Conservation (phyloP, 2,329 filamentous ascomycete species). For the Phaeosphaeriaceae sp. region DNA sequence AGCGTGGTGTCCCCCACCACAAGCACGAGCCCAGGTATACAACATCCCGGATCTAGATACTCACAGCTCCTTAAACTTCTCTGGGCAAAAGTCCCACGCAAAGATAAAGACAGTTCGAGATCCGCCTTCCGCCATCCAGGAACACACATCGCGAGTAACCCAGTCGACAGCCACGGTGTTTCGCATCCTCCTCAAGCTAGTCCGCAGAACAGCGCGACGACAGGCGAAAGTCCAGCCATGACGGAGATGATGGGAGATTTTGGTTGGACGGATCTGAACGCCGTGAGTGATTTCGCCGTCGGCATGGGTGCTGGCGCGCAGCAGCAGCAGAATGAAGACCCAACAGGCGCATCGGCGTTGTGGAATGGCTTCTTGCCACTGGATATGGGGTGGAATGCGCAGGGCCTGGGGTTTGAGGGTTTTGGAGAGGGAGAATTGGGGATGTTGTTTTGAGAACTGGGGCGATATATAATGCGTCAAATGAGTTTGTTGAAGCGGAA, state of each 20-base stretch:
- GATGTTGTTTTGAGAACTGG: constrained; percentile 35
- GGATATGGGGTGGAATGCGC: constrained; percentile 46
- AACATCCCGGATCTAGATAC: constrained; percentile 57
- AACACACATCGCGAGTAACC: constrained; percentile 35
- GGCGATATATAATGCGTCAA: not conserved
- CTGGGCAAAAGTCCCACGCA: constrained; percentile 55
- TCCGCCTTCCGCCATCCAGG: constrained; percentile 41
- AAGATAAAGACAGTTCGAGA: constrained; percentile 33
- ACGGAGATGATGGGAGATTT: constrained; percentile 58
- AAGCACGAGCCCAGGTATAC: constrained; percentile 35
- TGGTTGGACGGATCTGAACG: constrained; percentile 57
- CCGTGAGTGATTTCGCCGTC: constrained; percentile 57
- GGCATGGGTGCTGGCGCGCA: constrained; percentile 44
- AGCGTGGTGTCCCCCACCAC: constrained; percentile 34
- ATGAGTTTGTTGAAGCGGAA: not conserved
- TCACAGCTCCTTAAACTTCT: constrained; percentile 55
- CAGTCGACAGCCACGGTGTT: constrained; percentile 34
- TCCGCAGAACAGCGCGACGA: constrained; percentile 48
- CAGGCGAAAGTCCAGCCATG: constrained; percentile 50
- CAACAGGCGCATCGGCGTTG: constrained; percentile 17
- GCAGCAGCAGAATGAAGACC: not conserved
- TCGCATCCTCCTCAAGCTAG: constrained; percentile 22
- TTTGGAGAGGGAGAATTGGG: constrained; percentile 28
- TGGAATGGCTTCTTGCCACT: constrained; percentile 48
- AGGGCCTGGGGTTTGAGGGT: constrained; percentile 41